phyloP scores from a whole-genome alignment of 768 basidiomycete species.

The Amanita exitialis region DNA sequence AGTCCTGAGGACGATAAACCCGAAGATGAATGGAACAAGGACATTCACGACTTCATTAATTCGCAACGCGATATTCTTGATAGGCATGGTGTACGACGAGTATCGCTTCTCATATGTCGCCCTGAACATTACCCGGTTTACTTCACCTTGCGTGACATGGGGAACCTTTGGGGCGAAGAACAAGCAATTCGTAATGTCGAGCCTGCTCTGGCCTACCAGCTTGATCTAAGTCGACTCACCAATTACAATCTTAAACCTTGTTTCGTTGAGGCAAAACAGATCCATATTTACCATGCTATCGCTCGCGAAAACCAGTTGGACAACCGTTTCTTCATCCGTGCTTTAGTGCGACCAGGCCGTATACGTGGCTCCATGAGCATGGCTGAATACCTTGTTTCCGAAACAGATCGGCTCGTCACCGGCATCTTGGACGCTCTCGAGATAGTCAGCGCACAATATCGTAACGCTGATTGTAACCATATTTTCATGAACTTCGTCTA shows the following conservation, averaged over 20 bases:
- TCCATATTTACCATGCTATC: conserved; percentile 95
- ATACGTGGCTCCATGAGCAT: conserved; percentile 87
- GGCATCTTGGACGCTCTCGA: conserved; percentile 91
- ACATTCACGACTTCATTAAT: conserved; percentile 65
- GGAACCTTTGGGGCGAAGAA: conserved; percentile 82
- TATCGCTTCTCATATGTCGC: conserved; percentile 88
- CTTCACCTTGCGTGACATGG: conserved; percentile 76
- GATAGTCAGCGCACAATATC: conserved; percentile 81
- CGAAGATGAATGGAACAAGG: conserved; percentile 69
- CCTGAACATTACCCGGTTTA: conserved; percentile 89
- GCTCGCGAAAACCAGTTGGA: conserved; percentile 97
- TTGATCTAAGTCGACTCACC: conserved; percentile 92
- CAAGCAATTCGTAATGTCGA: conserved; percentile 97
- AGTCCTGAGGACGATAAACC: conserved; percentile 67
- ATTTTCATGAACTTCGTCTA: conserved; percentile 99
- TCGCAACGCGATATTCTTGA: conserved; percentile 48
- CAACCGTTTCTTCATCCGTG: conserved; percentile 95
- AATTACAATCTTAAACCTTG: conserved; percentile 96
- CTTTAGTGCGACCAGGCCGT: conserved; percentile 91
- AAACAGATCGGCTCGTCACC: conserved; percentile 94
- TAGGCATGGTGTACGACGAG: conserved; percentile 80
- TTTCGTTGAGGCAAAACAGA: conserved; percentile 94
- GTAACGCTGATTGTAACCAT: conserved; percentile 95
- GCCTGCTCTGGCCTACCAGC: conserved; percentile 94
- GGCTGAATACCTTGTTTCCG: conserved; percentile 97